These are phyloP conservation scores for Thalassiosira oceanica DNA, from an alignment of 352 stramenopile species.

Conservation along the genomic window DNA sequence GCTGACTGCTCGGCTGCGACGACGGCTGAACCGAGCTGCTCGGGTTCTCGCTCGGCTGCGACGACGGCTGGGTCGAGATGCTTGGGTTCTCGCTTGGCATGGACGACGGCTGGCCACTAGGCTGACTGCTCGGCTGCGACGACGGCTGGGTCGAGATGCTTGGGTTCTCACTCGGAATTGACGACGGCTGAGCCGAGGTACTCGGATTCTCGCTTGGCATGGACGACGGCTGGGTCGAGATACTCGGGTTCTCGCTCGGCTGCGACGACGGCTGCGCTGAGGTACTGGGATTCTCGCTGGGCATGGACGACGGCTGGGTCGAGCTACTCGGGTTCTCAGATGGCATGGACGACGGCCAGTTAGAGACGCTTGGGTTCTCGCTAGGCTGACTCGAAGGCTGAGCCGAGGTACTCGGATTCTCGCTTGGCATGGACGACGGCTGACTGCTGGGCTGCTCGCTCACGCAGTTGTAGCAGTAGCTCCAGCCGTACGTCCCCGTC, in stretches of 20 bases:
- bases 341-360: neutral
- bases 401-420: no score
- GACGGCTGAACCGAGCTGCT: neutral
- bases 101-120: neutral
- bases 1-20: no score
- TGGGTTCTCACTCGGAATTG: no score
- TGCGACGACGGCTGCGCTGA: neutral
- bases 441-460: neutral
- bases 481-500: neutral
- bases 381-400: neutral
- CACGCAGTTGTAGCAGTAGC: neutral
- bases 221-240: conserved; percentile 1
- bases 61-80: neutral
- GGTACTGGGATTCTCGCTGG: neutral
- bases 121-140: conserved; percentile 1
- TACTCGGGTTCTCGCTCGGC: neutral
- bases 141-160: conserved; percentile 3
- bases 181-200: no score
- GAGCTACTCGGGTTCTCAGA: neutral
- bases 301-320: neutral
- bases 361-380: no score
- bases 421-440: neutral
- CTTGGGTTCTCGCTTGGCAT: neutral
- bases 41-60: neutral
- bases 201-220: conserved; percentile 6